Conservation (phyloP, 306 rosid species). For the Vigna nakashimae region DNA sequence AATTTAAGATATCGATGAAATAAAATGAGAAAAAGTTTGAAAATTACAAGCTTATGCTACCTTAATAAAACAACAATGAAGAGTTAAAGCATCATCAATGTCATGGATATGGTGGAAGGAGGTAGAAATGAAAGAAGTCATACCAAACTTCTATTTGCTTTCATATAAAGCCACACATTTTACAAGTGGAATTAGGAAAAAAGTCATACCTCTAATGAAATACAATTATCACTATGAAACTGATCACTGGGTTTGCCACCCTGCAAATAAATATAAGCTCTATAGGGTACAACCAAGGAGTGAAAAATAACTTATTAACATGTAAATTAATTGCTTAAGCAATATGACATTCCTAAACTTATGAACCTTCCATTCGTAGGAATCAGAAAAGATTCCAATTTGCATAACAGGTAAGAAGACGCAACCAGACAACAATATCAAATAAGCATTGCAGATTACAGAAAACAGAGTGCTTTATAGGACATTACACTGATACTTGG, state of each 20-base stretch:
- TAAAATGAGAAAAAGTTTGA: slow-evolving; percentile 7
- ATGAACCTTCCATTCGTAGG: slow-evolving; percentile 3
- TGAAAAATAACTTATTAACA: slow-evolving; percentile 13
- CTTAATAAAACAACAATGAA: slow-evolving; percentile 31
- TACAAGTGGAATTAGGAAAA: slow-evolving; percentile 27
- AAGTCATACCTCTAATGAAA: slow-evolving; percentile 68
- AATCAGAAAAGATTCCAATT: not conserved
- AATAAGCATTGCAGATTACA: slow-evolving; percentile 10
- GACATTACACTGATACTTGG: slow-evolving; percentile 3
- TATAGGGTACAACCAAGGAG: slow-evolving; percentile 26
- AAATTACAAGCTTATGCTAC: slow-evolving; percentile 22
- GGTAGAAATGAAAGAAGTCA: slow-evolving; percentile 14
- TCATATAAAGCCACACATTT: slow-evolving; percentile 26
- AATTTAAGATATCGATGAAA: slow-evolving; percentile 47
- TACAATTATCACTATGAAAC: slow-evolving; percentile 52
- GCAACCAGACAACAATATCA: slow-evolving; percentile 35
- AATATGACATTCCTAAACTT: slow-evolving; percentile 9
- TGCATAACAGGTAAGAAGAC: slow-evolving; percentile 31
- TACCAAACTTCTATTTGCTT: slow-evolving; percentile 34
- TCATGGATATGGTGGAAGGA: not conserved
- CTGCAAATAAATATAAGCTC: slow-evolving; percentile 54
- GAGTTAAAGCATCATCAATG: slow-evolving; percentile 11
- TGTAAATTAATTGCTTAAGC: slow-evolving; percentile 18
- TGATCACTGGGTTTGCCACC: slow-evolving; percentile 73
- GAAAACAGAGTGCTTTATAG: not conserved